A percentile compares a stretch with the other conserved stretches of the same genome.
These are phyloP conservation scores for Tylopilus subfusipes DNA, from an alignment of 768 basidiomycete genomes.

Conservation along the genomic window DNA sequence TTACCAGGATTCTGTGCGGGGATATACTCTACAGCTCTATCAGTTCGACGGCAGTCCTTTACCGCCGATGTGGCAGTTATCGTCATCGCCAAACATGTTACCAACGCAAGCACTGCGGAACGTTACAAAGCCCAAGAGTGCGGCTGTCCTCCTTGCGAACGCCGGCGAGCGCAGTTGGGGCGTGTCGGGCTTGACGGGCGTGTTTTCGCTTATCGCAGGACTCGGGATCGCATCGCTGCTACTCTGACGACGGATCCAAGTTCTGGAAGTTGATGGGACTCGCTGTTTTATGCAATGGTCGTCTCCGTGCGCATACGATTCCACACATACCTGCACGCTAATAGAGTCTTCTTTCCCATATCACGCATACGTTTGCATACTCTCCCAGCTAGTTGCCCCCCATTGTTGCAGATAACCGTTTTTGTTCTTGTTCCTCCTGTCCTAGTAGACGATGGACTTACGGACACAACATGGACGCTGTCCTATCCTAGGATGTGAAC, in stretches of 20 bases:
- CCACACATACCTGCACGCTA: conserved; percentile 21
- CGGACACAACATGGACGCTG: conserved; percentile 21
- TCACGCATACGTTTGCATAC: conserved; percentile 9
- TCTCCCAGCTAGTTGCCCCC: background rate
- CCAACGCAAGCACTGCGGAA: conserved; percentile 69
- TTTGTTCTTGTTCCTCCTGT: background rate
- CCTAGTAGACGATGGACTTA: conserved; percentile 23
- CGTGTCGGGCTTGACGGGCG: conserved; percentile 7
- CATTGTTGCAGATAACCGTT: background rate
- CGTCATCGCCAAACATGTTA: conserved; percentile 81
- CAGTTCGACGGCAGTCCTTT: conserved; percentile 74
- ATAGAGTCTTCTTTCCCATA: conserved; percentile 11
- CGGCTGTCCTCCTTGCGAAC: conserved; percentile 15
- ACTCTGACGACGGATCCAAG: conserved; percentile 16
- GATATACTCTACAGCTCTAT: conserved; percentile 74
- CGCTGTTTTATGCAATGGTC: background rate
- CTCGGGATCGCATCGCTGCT: conserved; percentile 25
- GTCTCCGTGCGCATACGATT: conserved; percentile 5
- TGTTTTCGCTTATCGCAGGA: conserved; percentile 12
- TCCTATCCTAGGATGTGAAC: conserved; percentile 9
- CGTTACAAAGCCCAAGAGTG: conserved; percentile 26
- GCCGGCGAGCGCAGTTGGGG: conserved; percentile 27
- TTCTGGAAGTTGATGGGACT: background rate
- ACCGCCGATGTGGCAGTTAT: conserved; percentile 63
- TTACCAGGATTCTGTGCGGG: conserved; percentile 56